Evolutionary conservation across 2,329 filamentous ascomycete genomes (phyloP), one percentile per base, ranked within the genome.

Genomic region (Fusarium pseudocircinatum): DNA sequence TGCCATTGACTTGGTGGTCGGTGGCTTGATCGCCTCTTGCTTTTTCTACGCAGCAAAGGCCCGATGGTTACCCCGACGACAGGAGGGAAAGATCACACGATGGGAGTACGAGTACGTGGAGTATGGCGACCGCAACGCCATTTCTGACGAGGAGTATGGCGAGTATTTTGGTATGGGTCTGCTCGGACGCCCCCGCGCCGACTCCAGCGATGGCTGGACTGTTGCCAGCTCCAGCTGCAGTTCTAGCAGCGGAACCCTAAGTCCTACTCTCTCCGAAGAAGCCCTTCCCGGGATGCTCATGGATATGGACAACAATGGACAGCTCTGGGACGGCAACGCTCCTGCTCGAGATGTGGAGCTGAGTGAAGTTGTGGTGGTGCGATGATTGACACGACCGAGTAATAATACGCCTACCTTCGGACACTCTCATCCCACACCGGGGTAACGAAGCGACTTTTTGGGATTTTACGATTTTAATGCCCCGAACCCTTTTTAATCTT

Each of bases 21-120:
- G 96, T 75, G 94, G 92, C 80, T 86, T 97, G 68, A 86, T 94
- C 67, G 93, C 94, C 30, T 92, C 92, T 18, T 86, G 93, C 57
- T 91, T 93, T 66, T 98, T 94, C 86, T 97, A 96, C 84, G 90
- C 94, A 69, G 90, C 93, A 63, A 93, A 94, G 79, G 89, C 92
- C 46, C 91, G 91, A 67, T 97, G 94, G 85, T 84, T 98, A 47
- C 95, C 96, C 8, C 91, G 93, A 68, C 87, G 94, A 67, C 96
- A 98, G 82, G 83, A 88, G 58, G 95, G 94, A 83, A 98, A 98
- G 88, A 88, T 89, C 75, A 94, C 93, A 83, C 91, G 96, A 70
- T 98, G 95, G 95, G 94, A 98, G 76, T 98, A 98, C 83, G 95
- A 98, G 78, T 97, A 95, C 76, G 91, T 97, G 69, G 95, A 98